phyloP scores from a whole-genome alignment of 177 flowering plant species.

The Vitis hybrid region DNA sequence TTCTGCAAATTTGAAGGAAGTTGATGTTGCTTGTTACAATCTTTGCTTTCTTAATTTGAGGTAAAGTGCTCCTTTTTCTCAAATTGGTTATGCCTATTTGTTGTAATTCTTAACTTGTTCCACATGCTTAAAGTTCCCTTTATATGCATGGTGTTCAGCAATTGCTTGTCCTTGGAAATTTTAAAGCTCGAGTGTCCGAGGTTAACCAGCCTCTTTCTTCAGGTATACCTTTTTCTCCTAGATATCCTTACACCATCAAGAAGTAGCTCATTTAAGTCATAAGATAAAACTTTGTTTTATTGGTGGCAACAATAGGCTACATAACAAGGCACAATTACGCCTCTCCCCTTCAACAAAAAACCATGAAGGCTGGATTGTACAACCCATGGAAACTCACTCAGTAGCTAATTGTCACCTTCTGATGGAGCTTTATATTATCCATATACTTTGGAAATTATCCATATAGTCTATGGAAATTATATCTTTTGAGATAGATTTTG shows the following conservation, averaged over 20 bases:
- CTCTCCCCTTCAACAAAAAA: no score
- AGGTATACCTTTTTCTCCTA: slow-evolving; percentile 42
- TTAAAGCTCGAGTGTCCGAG: slow-evolving; percentile 82
- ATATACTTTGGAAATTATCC: no score
- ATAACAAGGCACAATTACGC: no score
- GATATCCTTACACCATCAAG: neutral
- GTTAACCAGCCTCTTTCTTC: slow-evolving; percentile 85
- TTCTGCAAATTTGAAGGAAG: slow-evolving; percentile 84
- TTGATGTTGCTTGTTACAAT: slow-evolving; percentile 71
- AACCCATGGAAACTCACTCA: no score
- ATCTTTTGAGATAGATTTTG: no score
- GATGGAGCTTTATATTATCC: no score
- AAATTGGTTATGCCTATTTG: neutral
- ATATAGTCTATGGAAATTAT: no score
- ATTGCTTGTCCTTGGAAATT: slow-evolving; percentile 74
- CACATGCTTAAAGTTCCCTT: neutral
- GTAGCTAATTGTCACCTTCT: no score
- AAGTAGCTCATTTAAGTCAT: neutral
- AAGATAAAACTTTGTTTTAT: no score
- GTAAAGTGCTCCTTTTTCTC: slow-evolving; percentile 25
- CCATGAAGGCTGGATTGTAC: no score
- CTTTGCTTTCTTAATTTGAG: slow-evolving; percentile 83
- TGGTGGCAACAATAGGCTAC: no score
- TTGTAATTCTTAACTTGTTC: neutral
- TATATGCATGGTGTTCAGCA: slow-evolving; percentile 37